Base-by-base conservation (phyloP, 805 yeast species). In the Spathaspora gorwiae region DNA sequence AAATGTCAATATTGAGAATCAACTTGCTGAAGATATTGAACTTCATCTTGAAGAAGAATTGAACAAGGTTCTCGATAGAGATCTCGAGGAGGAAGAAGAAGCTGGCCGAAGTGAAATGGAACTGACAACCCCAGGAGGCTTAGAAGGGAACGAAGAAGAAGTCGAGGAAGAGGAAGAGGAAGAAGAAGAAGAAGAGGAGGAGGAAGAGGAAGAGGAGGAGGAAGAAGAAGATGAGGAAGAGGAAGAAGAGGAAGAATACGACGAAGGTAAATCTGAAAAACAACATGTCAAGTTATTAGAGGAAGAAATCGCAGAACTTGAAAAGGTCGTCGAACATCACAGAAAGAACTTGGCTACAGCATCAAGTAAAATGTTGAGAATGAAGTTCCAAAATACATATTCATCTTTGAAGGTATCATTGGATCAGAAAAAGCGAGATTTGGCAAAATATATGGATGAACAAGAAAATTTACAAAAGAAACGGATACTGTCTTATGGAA, bases 251-350 rank as follows among this genome's bases (percentile, higher is more conserved):
- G 73, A 70, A 2, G 75, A 70, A 5, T 78, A 68, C 31, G 81
- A 74, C 24, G 78, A 72, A 38, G 81, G 78, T 44, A 80, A 78
- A 45, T 76, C 75, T 41, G 74, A 71, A 46, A 60, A 83, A 67
- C 64, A 72, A 61, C 56, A 68, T 65, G 44, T 61, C 53, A 90
- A 87, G 56, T 74, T 89, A 52, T 69, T 94, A 45, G 80, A 79
- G 49, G 98, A 92, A 64, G 97, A 90, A 62, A 83, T 94, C 46
- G 67, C 74, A 6, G 99, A 94, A 57, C 73, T 94, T 48, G 90
- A 87, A 59, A 63, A 61, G 40, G 90, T 92, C 0, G 84, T 94
- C 42, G 80, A 76, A 44, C 84, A 83, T 55, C 90, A 92, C 57
- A 80, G 80, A 60, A 73, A 74, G 39, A 90, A 87, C 55, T 78